These are phyloP conservation scores for Leccinum variicolor DNA, from an alignment of 768 basidiomycete genomes.

Conservation along the genomic window DNA sequence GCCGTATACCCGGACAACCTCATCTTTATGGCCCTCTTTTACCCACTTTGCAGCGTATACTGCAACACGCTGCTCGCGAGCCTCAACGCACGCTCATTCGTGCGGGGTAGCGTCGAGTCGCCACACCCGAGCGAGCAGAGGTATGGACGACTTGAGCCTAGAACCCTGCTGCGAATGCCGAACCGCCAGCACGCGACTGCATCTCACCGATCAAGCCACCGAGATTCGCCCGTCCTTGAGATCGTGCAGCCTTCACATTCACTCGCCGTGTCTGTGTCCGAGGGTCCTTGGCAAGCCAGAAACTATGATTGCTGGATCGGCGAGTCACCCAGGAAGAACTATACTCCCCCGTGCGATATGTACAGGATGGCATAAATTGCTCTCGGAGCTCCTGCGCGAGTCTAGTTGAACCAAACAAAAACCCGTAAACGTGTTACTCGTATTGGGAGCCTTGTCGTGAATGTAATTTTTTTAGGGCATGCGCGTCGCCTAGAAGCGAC, in stretches of 20 bases:
- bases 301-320: neutral
- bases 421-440: too few species aligned
- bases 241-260: neutral
- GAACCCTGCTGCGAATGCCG: neutral
- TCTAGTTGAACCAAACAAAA: neutral
- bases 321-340: neutral
- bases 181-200: neutral
- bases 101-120: neutral
- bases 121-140: neutral
- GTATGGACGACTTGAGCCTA: neutral
- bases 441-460: neutral
- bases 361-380: neutral
- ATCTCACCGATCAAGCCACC: neutral
- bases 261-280: neutral
- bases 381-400: neutral
- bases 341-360: neutral
- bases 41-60: slow-evolving; percentile 32
- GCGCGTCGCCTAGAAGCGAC: neutral
- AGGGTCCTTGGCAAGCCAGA: neutral
- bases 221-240: neutral
- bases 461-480: neutral
- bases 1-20: slow-evolving; percentile 23
- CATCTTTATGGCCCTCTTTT: slow-evolving; percentile 25
- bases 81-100: slow-evolving; percentile 26
- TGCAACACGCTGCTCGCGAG: slow-evolving; percentile 33